Conservation (phyloP, 2,329 filamentous ascomycete species). For the Monascus ruber region DNA sequence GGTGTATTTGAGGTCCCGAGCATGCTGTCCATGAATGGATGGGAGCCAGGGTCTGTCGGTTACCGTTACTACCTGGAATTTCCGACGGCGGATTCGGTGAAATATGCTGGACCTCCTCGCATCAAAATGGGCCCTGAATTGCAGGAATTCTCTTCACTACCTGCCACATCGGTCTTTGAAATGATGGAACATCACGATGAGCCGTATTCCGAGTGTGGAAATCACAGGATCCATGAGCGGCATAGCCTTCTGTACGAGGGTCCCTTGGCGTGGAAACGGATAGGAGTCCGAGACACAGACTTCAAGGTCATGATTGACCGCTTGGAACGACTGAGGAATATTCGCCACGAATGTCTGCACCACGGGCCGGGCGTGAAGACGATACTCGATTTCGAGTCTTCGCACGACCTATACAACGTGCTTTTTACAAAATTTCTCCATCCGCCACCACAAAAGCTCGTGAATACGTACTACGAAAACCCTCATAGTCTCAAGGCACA, state of each 20-base stretch:
- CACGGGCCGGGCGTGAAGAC: slow-evolving; percentile 17
- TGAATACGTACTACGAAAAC: slow-evolving; percentile 12
- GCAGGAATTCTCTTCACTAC: slow-evolving; percentile 13
- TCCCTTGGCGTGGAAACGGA: slow-evolving; percentile 28
- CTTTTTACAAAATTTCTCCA: slow-evolving; percentile 29
- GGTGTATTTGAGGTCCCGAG: slow-evolving; percentile 38
- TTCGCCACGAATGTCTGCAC: slow-evolving; percentile 24
- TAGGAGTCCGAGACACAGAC: slow-evolving; percentile 30
- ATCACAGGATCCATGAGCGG: slow-evolving; percentile 25
- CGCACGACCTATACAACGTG: slow-evolving; percentile 20
- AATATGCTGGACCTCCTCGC: slow-evolving; percentile 12
- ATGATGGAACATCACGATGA: slow-evolving; percentile 23
- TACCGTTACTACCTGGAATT: slow-evolving; percentile 38
- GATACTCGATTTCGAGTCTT: slow-evolving; percentile 23
- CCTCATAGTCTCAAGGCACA: slow-evolving; percentile 32
- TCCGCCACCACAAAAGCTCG: slow-evolving; percentile 18
- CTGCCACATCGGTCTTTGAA: slow-evolving; percentile 21
- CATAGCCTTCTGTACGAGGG: slow-evolving; percentile 26
- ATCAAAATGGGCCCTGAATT: slow-evolving; percentile 10
- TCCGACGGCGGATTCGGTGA: slow-evolving; percentile 27
- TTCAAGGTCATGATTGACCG: slow-evolving; percentile 23
- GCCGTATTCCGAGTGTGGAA: slow-evolving; percentile 25
- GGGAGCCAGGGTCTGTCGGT: slow-evolving; percentile 36
- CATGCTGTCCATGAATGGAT: slow-evolving; percentile 36
- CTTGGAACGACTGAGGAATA: slow-evolving; percentile 19